A percentile compares a stretch with the other conserved stretches of the same genome.
Conservation (phyloP, 2,329 filamentous ascomycete genomes). For the Diaporthe vaccinii region DNA sequence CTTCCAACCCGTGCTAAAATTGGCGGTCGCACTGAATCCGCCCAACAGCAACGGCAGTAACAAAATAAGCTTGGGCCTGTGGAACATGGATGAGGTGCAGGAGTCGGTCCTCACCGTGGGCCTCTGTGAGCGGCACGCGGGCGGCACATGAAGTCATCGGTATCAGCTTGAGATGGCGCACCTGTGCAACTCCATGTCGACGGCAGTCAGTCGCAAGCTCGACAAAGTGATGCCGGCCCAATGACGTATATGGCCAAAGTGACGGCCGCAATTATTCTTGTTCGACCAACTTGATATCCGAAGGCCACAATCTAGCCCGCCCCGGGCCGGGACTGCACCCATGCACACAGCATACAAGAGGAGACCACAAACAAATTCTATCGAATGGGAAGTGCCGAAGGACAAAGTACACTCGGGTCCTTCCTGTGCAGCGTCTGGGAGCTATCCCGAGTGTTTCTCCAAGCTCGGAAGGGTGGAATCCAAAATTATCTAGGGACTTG, state of each 20-base stretch:
- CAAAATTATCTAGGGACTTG: not conserved
- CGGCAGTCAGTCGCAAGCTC: not conserved
- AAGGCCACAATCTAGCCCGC: not conserved
- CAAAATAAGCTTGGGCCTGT: conserved; percentile 4
- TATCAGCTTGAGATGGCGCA: not conserved
- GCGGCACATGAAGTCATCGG: conserved; percentile 26
- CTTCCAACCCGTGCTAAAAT: not conserved
- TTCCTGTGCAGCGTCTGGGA: not conserved
- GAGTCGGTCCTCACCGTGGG: not conserved
- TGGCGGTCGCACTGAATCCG: conserved; percentile 14
- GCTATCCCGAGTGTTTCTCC: not conserved
- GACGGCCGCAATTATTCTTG: not conserved
- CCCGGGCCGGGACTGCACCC: not conserved
- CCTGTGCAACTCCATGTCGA: not conserved
- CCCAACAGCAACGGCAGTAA: conserved; percentile 12
- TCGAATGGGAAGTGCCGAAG: not conserved
- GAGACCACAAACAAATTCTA: not conserved
- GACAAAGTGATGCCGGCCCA: too few relatives aligned
- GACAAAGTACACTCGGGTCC: not conserved
- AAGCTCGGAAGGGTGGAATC: not conserved
- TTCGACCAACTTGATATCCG: not conserved
- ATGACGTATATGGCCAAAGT: not conserved
- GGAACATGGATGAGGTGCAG: not conserved
- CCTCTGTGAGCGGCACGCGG: not conserved
- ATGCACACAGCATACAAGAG: too few relatives aligned